phyloP scores from a whole-genome alignment of 805 yeast species.

The Trichomonascus vanleenenianus region DNA sequence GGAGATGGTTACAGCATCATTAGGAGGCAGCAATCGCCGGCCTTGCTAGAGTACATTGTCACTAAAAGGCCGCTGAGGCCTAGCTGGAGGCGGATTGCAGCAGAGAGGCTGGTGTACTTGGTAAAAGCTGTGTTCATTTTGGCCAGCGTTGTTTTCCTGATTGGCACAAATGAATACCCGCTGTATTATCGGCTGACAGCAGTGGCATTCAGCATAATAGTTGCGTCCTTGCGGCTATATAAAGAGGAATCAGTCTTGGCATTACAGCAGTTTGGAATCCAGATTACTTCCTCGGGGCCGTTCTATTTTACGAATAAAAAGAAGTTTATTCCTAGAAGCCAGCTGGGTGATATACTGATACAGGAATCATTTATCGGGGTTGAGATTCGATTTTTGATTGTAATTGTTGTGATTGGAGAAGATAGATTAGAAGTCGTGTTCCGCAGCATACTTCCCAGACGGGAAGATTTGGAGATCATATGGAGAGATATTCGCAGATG shows the following conservation, averaged over 20 bases:
- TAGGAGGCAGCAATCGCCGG: constrained; percentile 5
- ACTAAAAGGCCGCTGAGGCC: neutral
- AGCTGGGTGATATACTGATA: constrained; percentile 56
- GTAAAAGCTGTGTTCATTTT: neutral
- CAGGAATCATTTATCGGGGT: constrained; percentile 70
- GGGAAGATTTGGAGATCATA: constrained; percentile 14
- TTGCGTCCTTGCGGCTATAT: constrained; percentile 4
- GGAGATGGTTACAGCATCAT: neutral
- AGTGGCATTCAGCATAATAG: neutral
- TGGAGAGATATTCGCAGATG: constrained; percentile 11
- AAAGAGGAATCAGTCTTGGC: constrained; percentile 34
- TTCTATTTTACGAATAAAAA: constrained; percentile 23
- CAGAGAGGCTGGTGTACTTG: neutral
- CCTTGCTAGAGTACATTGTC: constrained; percentile 10
- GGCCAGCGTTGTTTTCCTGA: neutral
- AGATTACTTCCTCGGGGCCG: constrained; percentile 30
- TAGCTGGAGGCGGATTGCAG: neutral
- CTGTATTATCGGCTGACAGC: neutral
- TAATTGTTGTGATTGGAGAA: constrained; percentile 43
- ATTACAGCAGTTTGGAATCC: constrained; percentile 42
- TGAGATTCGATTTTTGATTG: constrained; percentile 58
- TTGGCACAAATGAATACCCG: neutral
- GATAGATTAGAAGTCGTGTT: constrained; percentile 28
- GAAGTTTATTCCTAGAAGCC: constrained; percentile 48
- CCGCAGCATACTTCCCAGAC: constrained; percentile 13